Base-by-base conservation (phyloP, 1,139 yeast genomes). In the Hansenula sp. region DNA sequence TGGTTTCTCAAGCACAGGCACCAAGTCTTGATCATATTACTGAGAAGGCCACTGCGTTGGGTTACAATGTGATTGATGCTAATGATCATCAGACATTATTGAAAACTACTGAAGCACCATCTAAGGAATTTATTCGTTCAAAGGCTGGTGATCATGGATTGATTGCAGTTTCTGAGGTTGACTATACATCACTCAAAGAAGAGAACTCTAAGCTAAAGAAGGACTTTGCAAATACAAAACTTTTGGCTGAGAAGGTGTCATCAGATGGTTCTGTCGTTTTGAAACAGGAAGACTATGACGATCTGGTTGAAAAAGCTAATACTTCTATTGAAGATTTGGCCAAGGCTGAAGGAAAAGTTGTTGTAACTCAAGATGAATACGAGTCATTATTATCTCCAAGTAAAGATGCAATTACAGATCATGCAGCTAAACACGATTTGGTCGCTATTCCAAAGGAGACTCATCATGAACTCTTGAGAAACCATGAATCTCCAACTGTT, bases 251-350 rank as follows among this genome's bases (percentile, higher is more conserved):
- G 13, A 52, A 57, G 31, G 58, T 61, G 3, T 36, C 40, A 4
- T 44, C 47, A 13, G 50, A 49, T 16, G 68, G 65, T 6, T 46
- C 54, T 40, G 62, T 62, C 2, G 55, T 74, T 10, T 50, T 77
- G 11, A 57, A 73, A 1, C 62, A 64, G 38, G 63, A 61, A 3
- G 63, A 62, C 16, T 51, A 59, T 37, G 51, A 47, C 1, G 45
- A 29, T 57, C 53, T 20, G 13, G 27, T 40, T n/a, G 38, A 42
- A 5, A 56, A 51, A 33, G 59, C 57, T 14, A 43, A 55, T 44
- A 38, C 26, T 17, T 26, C 45, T 6, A 7, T 47, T n/a, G 48
- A 50, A 9, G 48, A 46, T 5, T 16, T 43, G 4, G 50, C 50
- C 7, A 34, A 32, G 13, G 39, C 37, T 2, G 37, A 33, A 17